Evolutionary conservation across 148 eudicot species (phyloP).

Genomic region (Vaccinium myrtillus): DNA sequence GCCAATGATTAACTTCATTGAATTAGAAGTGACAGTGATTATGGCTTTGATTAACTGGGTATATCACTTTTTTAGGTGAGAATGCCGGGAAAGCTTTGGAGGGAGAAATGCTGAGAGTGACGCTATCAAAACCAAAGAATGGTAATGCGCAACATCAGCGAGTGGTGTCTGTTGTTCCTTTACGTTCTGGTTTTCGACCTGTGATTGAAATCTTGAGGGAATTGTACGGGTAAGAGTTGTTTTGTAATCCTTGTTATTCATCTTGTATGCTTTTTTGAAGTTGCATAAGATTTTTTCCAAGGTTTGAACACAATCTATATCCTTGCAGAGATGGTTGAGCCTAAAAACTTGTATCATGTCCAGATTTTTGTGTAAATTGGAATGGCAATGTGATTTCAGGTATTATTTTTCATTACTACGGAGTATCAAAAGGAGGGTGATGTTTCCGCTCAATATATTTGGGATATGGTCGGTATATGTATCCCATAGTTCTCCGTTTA

Average conservation of each 20-base stretch:
- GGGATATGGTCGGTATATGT: not conserved
- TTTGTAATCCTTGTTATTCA: slow-evolving; percentile 15
- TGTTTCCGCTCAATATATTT: not conserved
- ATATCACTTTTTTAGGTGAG: slow-evolving; percentile 39
- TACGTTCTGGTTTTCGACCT: slow-evolving; percentile 67
- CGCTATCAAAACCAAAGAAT: slow-evolving; percentile 71
- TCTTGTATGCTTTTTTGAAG: not conserved
- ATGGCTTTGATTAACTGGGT: not conserved
- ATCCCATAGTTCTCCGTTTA: not conserved
- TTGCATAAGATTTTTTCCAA: not conserved
- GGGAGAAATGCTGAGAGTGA: slow-evolving; percentile 81
- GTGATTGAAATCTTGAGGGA: slow-evolving; percentile 53
- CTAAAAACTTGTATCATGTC: slow-evolving; percentile 4
- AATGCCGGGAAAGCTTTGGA: slow-evolving; percentile 55
- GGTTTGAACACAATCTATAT: not conserved
- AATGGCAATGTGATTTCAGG: not conserved
- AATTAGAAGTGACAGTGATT: not conserved
- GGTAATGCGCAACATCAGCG: slow-evolving; percentile 80
- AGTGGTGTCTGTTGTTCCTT: slow-evolving; percentile 65
- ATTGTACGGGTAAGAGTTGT: slow-evolving; percentile 40
- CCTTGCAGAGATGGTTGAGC: not conserved
- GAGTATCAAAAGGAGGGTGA: not conserved
- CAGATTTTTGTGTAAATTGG: not conserved
- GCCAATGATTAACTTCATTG: not conserved
- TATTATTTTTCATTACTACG: not conserved